phyloP scores from a whole-genome alignment of 768 basidiomycete genomes.

The Saitozyma sp. region DNA sequence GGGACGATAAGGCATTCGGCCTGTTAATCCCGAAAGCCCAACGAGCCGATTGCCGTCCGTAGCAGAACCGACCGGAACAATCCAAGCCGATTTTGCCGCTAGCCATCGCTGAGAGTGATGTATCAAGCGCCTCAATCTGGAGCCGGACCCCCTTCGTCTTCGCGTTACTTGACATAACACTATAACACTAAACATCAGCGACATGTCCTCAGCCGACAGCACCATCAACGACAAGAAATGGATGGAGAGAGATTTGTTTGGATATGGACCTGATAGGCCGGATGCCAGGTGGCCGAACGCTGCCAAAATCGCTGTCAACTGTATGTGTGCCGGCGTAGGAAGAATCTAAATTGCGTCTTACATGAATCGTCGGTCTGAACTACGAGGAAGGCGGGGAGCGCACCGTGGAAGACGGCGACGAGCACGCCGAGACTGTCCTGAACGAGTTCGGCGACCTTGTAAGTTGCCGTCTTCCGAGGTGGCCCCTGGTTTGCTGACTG shows the following conservation, averaged over 20 bases:
- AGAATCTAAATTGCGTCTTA: not conserved
- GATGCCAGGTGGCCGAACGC: constrained; percentile 38
- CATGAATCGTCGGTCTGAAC: constrained; percentile 18
- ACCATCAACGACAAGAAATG: constrained; percentile 16
- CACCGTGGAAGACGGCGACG: constrained; percentile 27
- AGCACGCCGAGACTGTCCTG: constrained; percentile 26
- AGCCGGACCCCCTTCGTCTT: too few species aligned
- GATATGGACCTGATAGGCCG: constrained; percentile 38
- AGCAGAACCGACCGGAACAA: too few species aligned
- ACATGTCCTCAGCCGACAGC: too few species aligned
- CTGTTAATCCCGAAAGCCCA: too few species aligned
- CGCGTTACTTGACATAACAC: too few species aligned
- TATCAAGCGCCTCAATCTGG: too few species aligned
- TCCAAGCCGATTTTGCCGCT: too few species aligned
- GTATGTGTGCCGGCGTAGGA: constrained; percentile 5
- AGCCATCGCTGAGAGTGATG: too few species aligned
- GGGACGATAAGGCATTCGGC: too few species aligned
- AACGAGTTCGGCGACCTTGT: constrained; percentile 27
- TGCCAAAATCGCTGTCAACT: constrained; percentile 39
- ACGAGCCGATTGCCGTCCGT: too few species aligned
- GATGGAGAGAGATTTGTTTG: constrained; percentile 28
- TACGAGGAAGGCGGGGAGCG: constrained; percentile 33
- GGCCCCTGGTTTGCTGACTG: not conserved
- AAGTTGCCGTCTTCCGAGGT: constrained; percentile 1
- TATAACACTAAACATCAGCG: too few species aligned